Conservation (phyloP, 192 early-diverging fungal genomes). For the Backusella liffmaniae region DNA sequence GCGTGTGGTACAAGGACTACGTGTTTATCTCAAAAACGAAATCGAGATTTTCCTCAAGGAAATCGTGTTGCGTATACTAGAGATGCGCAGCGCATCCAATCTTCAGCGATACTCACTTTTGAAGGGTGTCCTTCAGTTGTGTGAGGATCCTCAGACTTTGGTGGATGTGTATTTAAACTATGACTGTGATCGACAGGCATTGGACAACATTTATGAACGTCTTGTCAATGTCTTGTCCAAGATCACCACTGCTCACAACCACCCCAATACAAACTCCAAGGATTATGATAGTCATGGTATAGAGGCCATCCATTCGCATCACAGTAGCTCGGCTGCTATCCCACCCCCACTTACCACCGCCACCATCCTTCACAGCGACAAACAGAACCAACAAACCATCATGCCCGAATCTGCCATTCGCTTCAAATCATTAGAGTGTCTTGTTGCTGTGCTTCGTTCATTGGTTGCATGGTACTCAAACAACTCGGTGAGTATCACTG, state of each 20-base stretch:
- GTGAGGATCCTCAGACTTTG: constrained; percentile 71
- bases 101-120: constrained; percentile 75
- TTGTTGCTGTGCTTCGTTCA: constrained; percentile 61
- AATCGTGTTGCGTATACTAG: constrained; percentile 86
- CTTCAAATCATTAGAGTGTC: constrained; percentile 58
- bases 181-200: constrained; percentile 82
- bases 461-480: constrained; percentile 68
- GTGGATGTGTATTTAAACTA: constrained; percentile 96
- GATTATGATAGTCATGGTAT: constrained; percentile 21
- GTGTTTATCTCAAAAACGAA: constrained; percentile 80
- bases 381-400: constrained; percentile 18
- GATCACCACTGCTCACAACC: constrained; percentile 49
- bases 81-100: constrained; percentile 64
- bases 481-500: constrained; percentile 34
- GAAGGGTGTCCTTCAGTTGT: constrained; percentile 64
- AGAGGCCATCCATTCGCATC: constrained; percentile 9
- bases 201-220: constrained; percentile 90
- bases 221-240: constrained; percentile 70
- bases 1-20: constrained; percentile 66
- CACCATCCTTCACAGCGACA: constrained; percentile 36
- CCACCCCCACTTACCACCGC: constrained; percentile 45
- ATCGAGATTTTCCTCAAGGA: constrained; percentile 88
- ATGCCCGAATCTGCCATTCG: constrained; percentile 46
- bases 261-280: constrained; percentile 5
- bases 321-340: constrained; percentile 27